phyloP scores from a whole-genome alignment of 768 basidiomycete genomes.

The Calocera cornea region DNA sequence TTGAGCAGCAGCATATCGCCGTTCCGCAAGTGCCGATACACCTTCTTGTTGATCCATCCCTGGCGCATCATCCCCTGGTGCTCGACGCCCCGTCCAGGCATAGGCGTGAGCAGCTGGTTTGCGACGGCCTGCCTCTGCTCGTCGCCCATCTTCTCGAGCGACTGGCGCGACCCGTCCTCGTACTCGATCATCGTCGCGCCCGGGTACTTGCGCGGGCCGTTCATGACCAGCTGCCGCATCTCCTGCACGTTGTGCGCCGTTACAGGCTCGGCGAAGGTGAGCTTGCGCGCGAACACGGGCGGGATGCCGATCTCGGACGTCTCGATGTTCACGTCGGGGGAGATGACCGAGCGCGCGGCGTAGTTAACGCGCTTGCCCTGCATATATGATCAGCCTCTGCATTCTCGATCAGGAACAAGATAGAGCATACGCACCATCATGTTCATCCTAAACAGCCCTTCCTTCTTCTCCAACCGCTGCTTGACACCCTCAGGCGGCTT shows the following conservation, averaged over 20 bases:
- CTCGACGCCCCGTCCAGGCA: neutral
- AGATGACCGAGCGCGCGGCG: slow-evolving; percentile 98
- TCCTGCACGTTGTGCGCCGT: slow-evolving; percentile 81
- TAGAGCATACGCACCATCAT: slow-evolving; percentile 70
- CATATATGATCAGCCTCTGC: neutral
- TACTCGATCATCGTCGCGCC: slow-evolving; percentile 91
- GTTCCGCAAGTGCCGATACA: slow-evolving; percentile 85
- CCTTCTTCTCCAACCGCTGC: slow-evolving; percentile 96
- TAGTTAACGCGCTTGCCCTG: slow-evolving; percentile 99
- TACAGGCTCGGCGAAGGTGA: slow-evolving; percentile 96
- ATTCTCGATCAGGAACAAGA: neutral
- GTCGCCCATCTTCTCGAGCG: slow-evolving; percentile 66
- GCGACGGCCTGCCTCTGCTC: slow-evolving; percentile 93
- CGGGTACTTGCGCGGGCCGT: slow-evolving; percentile 76
- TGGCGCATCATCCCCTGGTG: neutral
- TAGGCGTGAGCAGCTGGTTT: slow-evolving; percentile 81
- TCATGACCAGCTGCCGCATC: slow-evolving; percentile 78
- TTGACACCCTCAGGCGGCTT: slow-evolving; percentile 87
- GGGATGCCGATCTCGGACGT: slow-evolving; percentile 97
- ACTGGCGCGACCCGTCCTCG: slow-evolving; percentile 82
- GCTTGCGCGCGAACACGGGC: slow-evolving; percentile 88
- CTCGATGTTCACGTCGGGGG: slow-evolving; percentile 97
- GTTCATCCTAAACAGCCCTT: slow-evolving; percentile 91
- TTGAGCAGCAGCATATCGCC: slow-evolving; percentile 94
- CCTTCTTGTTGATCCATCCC: slow-evolving; percentile 73